A percentile compares a stretch with the other conserved stretches of the same genome.
These are phyloP conservation scores for Escallonia herrerae DNA, from an alignment of 129 eudicot genomes.

Conservation along the genomic window DNA sequence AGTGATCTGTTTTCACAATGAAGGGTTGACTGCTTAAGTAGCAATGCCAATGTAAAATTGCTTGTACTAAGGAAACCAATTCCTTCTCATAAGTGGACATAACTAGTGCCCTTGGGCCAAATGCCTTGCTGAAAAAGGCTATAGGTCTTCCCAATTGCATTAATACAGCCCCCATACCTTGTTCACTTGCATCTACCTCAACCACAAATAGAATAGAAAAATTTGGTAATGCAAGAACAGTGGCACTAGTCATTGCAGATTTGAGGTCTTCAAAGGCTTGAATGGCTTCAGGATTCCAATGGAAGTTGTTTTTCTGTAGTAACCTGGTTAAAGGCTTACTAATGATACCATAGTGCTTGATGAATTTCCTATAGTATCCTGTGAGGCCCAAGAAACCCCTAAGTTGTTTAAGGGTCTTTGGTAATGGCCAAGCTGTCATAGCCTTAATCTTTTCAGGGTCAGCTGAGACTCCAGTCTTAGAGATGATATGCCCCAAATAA, in stretches of 20 bases:
- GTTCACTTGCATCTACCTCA: neutral
- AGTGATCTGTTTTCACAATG: neutral
- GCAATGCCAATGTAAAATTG: constrained; percentile 4
- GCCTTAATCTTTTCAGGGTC: neutral
- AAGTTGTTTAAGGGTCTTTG: neutral
- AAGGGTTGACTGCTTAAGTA: neutral
- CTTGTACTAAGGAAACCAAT: constrained; percentile 7
- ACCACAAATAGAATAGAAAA: neutral
- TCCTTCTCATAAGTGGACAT: neutral
- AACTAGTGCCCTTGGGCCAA: neutral
- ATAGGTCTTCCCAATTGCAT: neutral
- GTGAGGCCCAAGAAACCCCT: neutral
- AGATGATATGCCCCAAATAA: neutral
- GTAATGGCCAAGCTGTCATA: neutral
- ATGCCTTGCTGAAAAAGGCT: constrained; percentile 1
- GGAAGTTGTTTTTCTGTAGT: neutral
- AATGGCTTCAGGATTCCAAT: neutral
- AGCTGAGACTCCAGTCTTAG: neutral
- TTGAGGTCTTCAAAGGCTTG: neutral
- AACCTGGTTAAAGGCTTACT: neutral
- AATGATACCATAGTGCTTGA: neutral
- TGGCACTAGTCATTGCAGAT: neutral
- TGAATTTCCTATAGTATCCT: neutral
- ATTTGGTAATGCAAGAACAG: neutral
- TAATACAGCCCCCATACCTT: constrained; percentile 1